Evolutionary conservation across 1,139 yeast species (phyloP).

Genomic region (Scheffersomyces lignicola): DNA sequence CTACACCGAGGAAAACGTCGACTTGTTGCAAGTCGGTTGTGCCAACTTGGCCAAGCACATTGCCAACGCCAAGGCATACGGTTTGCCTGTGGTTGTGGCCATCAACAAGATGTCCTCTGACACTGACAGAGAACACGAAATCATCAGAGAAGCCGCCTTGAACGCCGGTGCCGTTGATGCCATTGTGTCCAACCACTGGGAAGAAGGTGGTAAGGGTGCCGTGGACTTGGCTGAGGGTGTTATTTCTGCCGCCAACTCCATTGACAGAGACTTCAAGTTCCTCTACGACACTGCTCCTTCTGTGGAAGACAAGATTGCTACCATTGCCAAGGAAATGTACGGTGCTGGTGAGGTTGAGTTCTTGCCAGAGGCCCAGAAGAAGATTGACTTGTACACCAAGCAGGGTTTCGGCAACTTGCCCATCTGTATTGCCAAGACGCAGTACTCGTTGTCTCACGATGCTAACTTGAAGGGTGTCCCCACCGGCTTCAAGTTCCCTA

Average conservation of each 20-base stretch:
- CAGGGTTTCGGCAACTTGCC: slow-evolving; percentile 95
- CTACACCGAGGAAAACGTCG: slow-evolving; percentile 84
- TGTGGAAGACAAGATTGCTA: slow-evolving; percentile 79
- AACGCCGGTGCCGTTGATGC: slow-evolving; percentile 97
- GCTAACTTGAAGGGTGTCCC: slow-evolving; percentile 95
- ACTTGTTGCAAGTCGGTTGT: slow-evolving; percentile 80
- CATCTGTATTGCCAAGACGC: slow-evolving; percentile 96
- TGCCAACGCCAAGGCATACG: slow-evolving; percentile 79
- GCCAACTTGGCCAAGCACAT: slow-evolving; percentile 92
- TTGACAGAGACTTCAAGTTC: slow-evolving; percentile 60
- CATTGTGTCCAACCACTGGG: slow-evolving; percentile 96
- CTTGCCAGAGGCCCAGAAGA: slow-evolving; percentile 78
- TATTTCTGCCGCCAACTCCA: slow-evolving; percentile 62
- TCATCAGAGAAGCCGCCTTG: slow-evolving; percentile 79
- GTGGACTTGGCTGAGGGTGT: slow-evolving; percentile 85
- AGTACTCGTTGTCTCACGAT: slow-evolving; percentile 93
- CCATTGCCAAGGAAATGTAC: slow-evolving; percentile 88
- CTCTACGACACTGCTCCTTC: slow-evolving; percentile 70
- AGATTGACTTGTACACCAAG: slow-evolving; percentile 77
- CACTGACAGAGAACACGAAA: slow-evolving; percentile 77
- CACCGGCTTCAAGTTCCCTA: slow-evolving; percentile 89
- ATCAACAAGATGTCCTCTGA: slow-evolving; percentile 91
- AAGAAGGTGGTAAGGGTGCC: slow-evolving; percentile 96
- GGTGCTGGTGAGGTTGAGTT: slow-evolving; percentile 92
- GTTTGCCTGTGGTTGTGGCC: slow-evolving; percentile 94